Conservation (phyloP, 306 rosid species). For the Hylodesmum podocarpum region DNA sequence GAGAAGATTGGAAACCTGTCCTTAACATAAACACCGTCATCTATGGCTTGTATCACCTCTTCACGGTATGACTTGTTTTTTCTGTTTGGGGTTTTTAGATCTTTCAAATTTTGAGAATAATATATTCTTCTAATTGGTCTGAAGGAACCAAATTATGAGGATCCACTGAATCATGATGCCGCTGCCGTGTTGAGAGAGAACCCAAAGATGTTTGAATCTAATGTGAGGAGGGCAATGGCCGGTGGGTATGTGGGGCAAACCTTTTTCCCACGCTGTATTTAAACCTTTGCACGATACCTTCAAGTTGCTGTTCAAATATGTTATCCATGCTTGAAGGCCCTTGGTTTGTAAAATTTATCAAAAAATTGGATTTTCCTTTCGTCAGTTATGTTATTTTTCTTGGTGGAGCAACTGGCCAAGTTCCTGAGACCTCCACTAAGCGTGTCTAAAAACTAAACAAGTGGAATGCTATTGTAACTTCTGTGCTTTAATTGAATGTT, state of each 20-base stretch:
- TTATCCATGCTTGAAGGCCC: constrained; percentile 39
- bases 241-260: constrained; percentile 94
- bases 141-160: constrained; percentile 92
- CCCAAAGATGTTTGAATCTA: constrained; percentile 74
- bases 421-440: constrained; percentile 31
- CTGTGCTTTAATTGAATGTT: constrained; percentile 33
- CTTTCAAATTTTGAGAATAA: background rate
- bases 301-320: constrained; percentile 34
- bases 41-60: constrained; percentile 89
- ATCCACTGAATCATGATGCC: constrained; percentile 92
- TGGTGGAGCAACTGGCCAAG: constrained; percentile 35
- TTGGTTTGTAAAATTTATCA: constrained; percentile 50
- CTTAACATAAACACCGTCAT: constrained; percentile 81
- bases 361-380: constrained; percentile 37
- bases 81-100: background rate
- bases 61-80: constrained; percentile 53
- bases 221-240: constrained; percentile 88
- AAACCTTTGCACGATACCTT: constrained; percentile 34
- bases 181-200: constrained; percentile 87
- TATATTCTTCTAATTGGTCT: background rate
- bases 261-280: constrained; percentile 73
- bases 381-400: constrained; percentile 29
- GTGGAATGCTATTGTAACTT: constrained; percentile 40
- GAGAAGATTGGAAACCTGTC: constrained; percentile 99
- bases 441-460: constrained; percentile 38